A percentile compares a stretch with the other conserved stretches of the same genome.
phyloP scores from a whole-genome alignment of 768 basidiomycete species.

The Collybiopsis luxurians region DNA sequence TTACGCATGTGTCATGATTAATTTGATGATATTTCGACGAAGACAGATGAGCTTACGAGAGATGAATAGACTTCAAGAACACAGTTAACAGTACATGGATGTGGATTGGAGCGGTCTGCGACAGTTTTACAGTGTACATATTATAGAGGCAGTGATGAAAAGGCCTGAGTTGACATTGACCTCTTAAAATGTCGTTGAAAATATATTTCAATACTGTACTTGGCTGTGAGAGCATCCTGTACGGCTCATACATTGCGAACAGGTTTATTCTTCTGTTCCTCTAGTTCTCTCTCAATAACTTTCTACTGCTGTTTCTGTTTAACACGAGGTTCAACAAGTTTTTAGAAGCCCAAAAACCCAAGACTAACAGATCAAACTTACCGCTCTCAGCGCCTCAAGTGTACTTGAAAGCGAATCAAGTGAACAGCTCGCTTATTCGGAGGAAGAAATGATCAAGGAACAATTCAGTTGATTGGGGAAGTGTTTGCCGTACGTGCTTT shows the following conservation, averaged over 20 bases:
- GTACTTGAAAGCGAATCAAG: slow-evolving; percentile 58
- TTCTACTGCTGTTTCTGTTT: slow-evolving; percentile 43
- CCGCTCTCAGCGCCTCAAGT: slow-evolving; percentile 58
- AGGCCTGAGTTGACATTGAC: too few species aligned
- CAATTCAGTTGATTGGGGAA: neutral
- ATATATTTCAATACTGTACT: too few species aligned
- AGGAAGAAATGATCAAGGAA: neutral
- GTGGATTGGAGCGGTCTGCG: too few species aligned
- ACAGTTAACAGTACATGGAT: too few species aligned
- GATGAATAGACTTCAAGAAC: too few species aligned
- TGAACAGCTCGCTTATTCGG: slow-evolving; percentile 63
- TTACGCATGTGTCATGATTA: too few species aligned
- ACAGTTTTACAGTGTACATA: too few species aligned
- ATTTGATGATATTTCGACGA: too few species aligned
- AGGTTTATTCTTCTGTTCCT: slow-evolving; percentile 7
- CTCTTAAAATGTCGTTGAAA: too few species aligned
- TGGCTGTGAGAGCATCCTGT: too few species aligned
- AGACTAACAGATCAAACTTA: slow-evolving; percentile 31
- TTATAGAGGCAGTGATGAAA: too few species aligned
- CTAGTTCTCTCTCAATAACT: slow-evolving; percentile 1
- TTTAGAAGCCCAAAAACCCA: slow-evolving; percentile 39
- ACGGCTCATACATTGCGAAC: neutral
- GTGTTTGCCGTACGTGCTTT: slow-evolving; percentile 47
- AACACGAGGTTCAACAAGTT: slow-evolving; percentile 49
- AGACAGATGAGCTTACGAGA: too few species aligned